Conservation (phyloP, 345 rosid genomes). For the Firmiana major region DNA sequence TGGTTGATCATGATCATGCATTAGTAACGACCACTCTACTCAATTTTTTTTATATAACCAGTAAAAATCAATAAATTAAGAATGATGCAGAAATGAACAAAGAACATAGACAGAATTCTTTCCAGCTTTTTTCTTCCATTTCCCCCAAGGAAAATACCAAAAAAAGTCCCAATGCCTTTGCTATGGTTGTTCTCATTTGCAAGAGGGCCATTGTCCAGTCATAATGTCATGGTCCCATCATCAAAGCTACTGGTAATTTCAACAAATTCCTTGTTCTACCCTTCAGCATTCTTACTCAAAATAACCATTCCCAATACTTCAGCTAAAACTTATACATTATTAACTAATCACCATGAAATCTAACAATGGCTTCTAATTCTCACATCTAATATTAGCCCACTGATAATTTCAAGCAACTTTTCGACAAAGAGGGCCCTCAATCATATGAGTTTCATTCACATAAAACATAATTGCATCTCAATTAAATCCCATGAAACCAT, state of each 20-base stretch:
- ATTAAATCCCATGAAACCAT: neutral
- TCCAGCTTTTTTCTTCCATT: neutral
- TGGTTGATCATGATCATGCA: neutral
- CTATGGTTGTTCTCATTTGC: neutral
- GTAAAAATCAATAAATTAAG: neutral
- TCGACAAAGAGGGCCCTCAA: neutral
- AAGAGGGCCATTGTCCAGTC: neutral
- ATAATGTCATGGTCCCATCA: neutral
- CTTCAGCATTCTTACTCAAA: neutral
- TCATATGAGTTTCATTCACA: slow-evolving; percentile 2
- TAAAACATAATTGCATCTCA: neutral
- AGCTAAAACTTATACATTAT: neutral
- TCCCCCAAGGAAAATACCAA: neutral
- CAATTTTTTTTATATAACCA: neutral
- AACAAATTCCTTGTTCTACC: neutral
- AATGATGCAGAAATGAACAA: neutral
- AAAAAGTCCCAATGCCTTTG: neutral
- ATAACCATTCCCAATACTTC: neutral
- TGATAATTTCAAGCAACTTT: slow-evolving; percentile 2
- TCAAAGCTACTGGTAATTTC: neutral
- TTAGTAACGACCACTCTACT: neutral
- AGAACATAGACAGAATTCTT: neutral
- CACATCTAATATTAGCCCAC: neutral
- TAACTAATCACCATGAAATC: neutral
- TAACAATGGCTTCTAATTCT: neutral